Evolutionary conservation across 305 asterid genomes (phyloP).

Genomic region (Fraxinus paxiana): DNA sequence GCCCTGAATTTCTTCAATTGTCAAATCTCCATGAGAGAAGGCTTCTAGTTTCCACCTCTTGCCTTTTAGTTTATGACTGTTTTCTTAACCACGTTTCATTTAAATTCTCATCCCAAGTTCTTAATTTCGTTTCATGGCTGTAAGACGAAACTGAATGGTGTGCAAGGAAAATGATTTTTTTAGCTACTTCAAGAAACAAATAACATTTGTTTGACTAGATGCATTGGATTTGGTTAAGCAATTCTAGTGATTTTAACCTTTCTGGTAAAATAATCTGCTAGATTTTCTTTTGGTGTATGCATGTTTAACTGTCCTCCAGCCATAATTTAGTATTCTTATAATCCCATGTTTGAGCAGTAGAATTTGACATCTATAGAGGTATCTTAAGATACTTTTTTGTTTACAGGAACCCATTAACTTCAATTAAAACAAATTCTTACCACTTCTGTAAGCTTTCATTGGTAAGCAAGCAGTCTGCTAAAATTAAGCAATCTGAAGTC

Average conservation of each 20-base stretch:
- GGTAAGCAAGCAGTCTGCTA: constrained; percentile 21
- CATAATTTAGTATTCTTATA: neutral
- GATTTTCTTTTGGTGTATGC: neutral
- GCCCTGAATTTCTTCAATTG: neutral
- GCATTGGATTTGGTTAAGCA: neutral
- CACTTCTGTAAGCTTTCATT: constrained; percentile 49
- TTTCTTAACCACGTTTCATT: neutral
- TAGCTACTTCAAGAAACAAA: neutral
- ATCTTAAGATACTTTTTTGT: neutral
- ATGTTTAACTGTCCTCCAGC: neutral
- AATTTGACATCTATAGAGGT: neutral
- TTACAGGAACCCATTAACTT: constrained; percentile 37
- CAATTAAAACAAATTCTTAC: constrained; percentile 36
- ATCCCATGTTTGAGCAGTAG: neutral
- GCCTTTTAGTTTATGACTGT: neutral
- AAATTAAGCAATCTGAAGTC: constrained; percentile 20
- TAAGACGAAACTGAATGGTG: neutral
- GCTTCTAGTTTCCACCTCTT: neutral
- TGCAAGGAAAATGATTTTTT: neutral
- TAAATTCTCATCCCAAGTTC: neutral
- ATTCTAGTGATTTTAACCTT: neutral
- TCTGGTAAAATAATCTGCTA: neutral
- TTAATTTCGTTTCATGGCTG: neutral
- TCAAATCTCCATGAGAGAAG: neutral
- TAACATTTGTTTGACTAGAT: neutral